Conservation (phyloP, 2,329 filamentous ascomycete genomes). For the Scytalidium lignicola region DNA sequence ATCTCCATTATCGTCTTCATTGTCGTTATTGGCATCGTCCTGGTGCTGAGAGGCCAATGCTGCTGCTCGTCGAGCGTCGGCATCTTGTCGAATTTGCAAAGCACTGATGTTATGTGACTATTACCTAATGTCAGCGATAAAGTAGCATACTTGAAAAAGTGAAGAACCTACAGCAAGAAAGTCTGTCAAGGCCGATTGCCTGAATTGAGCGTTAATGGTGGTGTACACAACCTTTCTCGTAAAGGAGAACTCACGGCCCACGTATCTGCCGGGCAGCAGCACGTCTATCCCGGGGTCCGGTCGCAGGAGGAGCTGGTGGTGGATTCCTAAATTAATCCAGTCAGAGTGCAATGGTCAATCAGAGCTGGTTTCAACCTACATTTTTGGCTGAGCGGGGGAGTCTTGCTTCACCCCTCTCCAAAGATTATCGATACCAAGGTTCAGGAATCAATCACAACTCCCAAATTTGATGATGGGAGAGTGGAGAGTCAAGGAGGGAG, state of each 20-base stretch:
- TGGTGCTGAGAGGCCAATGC: conserved; percentile 29
- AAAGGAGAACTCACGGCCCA: conserved; percentile 21
- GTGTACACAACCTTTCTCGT: not conserved
- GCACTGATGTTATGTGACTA: conserved; percentile 70
- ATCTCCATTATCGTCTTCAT: conserved; percentile 27
- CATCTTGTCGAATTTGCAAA: conserved; percentile 46
- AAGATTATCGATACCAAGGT: too few relatives aligned
- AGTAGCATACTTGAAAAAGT: conserved; percentile 27
- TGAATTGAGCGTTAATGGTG: conserved; percentile 17
- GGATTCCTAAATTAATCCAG: not conserved
- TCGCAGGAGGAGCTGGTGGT: not conserved
- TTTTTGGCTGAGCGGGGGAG: not conserved
- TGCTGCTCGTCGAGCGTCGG: conserved; percentile 38
- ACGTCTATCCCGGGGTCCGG: not conserved
- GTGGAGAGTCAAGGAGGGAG: too few relatives aligned
- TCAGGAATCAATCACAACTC: too few relatives aligned
- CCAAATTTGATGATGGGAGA: too few relatives aligned
- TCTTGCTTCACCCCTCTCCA: too few relatives aligned
- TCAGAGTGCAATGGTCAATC: not conserved
- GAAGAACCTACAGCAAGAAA: conserved; percentile 55
- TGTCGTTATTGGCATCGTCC: conserved; percentile 37
- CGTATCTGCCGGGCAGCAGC: conserved; percentile 19
- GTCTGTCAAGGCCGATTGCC: conserved; percentile 62
- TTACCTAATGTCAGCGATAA: conserved; percentile 39
- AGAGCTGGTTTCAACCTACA: not conserved